A percentile compares a stretch with the other conserved stretches of the same genome.
phyloP scores from a whole-genome alignment of 2,329 filamentous ascomycete species.

The Cercospora berteroae region DNA sequence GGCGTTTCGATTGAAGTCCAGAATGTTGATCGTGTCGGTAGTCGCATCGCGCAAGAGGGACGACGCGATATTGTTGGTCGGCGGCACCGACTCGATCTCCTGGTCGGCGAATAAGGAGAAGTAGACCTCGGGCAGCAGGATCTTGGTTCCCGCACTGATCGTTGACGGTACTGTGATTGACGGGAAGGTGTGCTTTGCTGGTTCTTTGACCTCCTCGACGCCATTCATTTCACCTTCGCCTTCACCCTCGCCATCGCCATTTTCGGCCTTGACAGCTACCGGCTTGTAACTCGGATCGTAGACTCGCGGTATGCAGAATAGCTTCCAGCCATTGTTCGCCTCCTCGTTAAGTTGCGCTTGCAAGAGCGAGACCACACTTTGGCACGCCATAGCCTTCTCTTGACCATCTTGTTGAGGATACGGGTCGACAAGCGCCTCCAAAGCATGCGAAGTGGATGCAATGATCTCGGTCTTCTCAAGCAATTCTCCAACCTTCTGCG shows the following conservation, averaged over 20 bases:
- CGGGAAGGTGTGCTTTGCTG: constrained; percentile 72
- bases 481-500: constrained; percentile 71
- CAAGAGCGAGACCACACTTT: constrained; percentile 75
- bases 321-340: constrained; percentile 69
- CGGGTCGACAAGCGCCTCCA: constrained; percentile 83
- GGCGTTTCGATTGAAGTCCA: constrained; percentile 87
- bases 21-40: constrained; percentile 87
- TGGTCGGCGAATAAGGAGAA: constrained; percentile 89
- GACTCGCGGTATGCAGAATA: constrained; percentile 61
- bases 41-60: constrained; percentile 82
- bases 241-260: constrained; percentile 30
- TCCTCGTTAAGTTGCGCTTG: constrained; percentile 84
- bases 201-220: constrained; percentile 55
- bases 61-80: constrained; percentile 70
- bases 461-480: constrained; percentile 96
- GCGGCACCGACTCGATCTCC: constrained; percentile 79
- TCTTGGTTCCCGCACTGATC: constrained; percentile 69
- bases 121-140: constrained; percentile 88
- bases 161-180: constrained; percentile 70
- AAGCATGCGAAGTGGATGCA: constrained; percentile 78
- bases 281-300: constrained; percentile 45
- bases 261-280: constrained; percentile 15
- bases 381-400: constrained; percentile 60
- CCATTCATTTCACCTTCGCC: constrained; percentile 42
- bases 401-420: constrained; percentile 63